Evolutionary conservation across 2,329 filamentous ascomycete genomes (phyloP).

Genomic region (Epichloe brachyelytri): DNA sequence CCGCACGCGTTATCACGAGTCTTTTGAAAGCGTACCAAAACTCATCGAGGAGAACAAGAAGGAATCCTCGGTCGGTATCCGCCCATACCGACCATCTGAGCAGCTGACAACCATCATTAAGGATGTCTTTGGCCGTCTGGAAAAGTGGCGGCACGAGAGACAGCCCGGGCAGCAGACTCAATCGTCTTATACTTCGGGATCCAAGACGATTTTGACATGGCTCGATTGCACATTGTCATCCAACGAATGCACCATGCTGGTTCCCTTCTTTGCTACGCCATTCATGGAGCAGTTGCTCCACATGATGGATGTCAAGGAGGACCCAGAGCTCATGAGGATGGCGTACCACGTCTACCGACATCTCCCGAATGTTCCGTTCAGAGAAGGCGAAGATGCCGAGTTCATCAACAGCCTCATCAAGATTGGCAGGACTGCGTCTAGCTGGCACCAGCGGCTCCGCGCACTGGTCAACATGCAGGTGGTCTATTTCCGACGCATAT

Average conservation of each 20-base stretch:
- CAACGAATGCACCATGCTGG: slow-evolving; percentile 81
- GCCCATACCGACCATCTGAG: slow-evolving; percentile 66
- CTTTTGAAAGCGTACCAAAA: slow-evolving; percentile 64
- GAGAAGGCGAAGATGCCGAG: slow-evolving; percentile 66
- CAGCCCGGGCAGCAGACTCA: slow-evolving; percentile 82
- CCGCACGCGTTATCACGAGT: slow-evolving; percentile 86
- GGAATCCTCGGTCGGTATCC: slow-evolving; percentile 69
- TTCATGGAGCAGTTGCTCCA: slow-evolving; percentile 90
- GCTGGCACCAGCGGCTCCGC: slow-evolving; percentile 91
- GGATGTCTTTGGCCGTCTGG: slow-evolving; percentile 65
- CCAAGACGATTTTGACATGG: slow-evolving; percentile 93
- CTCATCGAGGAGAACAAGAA: slow-evolving; percentile 69
- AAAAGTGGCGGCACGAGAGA: slow-evolving; percentile 77
- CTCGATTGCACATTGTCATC: slow-evolving; percentile 83
- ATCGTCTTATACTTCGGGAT: slow-evolving; percentile 86
- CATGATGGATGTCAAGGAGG: slow-evolving; percentile 99
- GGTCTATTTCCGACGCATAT: slow-evolving; percentile 92
- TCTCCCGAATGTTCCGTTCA: slow-evolving; percentile 87
- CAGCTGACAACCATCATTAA: slow-evolving; percentile 62
- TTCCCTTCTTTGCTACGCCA: slow-evolving; percentile 77
- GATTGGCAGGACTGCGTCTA: slow-evolving; percentile 70
- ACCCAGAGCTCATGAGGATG: slow-evolving; percentile 84
- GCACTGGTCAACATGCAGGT: slow-evolving; percentile 98
- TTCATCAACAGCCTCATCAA: slow-evolving; percentile 80
- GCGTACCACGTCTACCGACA: slow-evolving; percentile 97